Evolutionary conservation across 192 early-diverging fungal species (phyloP).

Genomic region (Haplosporangium gracile): DNA sequence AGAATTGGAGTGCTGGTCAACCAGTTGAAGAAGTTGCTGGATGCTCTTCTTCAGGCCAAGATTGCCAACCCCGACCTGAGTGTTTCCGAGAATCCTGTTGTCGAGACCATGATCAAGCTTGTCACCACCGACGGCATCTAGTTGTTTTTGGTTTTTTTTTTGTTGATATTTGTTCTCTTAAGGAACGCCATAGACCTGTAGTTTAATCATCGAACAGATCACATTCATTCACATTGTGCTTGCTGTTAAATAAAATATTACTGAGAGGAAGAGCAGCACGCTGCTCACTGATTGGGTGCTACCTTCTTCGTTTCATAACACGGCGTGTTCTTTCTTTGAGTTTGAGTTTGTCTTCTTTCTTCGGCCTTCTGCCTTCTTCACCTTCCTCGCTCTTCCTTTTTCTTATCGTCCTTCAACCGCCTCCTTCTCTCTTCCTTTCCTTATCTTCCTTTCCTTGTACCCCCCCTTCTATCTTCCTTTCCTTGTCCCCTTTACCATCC

Average conservation of each 20-base stretch:
- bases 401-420: not conserved
- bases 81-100: conserved; percentile 50
- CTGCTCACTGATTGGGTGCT: too few species aligned
- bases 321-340: too few species aligned
- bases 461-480: too few species aligned
- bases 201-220: too few species aligned
- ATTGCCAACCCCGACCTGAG: conserved; percentile 75
- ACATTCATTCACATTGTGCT: too few species aligned
- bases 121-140: conserved; percentile 55
- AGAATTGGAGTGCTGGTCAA: conserved; percentile 81
- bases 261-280: too few species aligned
- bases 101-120: conserved; percentile 57
- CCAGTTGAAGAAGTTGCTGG: conserved; percentile 79
- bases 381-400: not conserved
- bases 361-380: not conserved
- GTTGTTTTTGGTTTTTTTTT: not conserved
- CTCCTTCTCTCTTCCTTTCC: not conserved
- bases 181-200: not conserved
- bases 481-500: too few species aligned
- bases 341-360: not conserved
- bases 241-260: too few species aligned
- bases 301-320: too few species aligned
- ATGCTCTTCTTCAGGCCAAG: conserved; percentile 77
- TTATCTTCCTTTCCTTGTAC: not conserved
- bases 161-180: too few species aligned